Base-by-base conservation (phyloP, 2,329 filamentous ascomycete species). In the Colletotrichum graminicola region DNA sequence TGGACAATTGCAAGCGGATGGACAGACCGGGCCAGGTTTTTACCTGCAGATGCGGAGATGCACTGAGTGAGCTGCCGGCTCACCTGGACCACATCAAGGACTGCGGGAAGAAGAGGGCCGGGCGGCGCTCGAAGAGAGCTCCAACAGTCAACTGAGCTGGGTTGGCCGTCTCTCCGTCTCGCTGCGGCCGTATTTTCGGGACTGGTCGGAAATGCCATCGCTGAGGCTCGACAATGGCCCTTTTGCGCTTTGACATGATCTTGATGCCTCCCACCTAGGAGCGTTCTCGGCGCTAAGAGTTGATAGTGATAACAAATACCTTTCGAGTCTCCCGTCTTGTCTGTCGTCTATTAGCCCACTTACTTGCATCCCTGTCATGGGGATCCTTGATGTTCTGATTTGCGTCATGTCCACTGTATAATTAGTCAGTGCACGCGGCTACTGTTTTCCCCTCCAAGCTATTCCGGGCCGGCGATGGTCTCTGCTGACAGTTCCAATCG, bases 11-110 rank as follows among this genome's bases (percentile, higher is more conserved):
- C 23, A 39, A 18, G 10, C 7, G 2, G 32, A 23, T 3, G 16
- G 8, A 32, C 47, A 41, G 51, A 7, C 14, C 32, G 2, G 5
- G 12, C 7, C 10, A 16, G 16, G 2, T 10, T 21, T 43, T 32
- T 12, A 41, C 41, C 12, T 66, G 63, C 63, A 51, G 39, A n/a
- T 66, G 62, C 16, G n/a, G 39, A 5, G 11, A 39, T 11, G 6
- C 16, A 2, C n/a, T 10, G 8, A 2, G 4, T 29, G 32, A 60
- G 14, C 5, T 18, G 12, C 8, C 16, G 18, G n/a, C n/a, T 12
- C 43, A 66, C 16, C 26, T 32, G 16, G 11, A 1, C 0, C 63
- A 66, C 18, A 11, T 66, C 34, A 11, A 39, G 34, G 5, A 11
- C n/a, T 66, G 63, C 18, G 43, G 62, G 5, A 47, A 7, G 21